Evolutionary conservation across 148 eudicot species (phyloP).

Genomic region (Chenopodium formosanum): DNA sequence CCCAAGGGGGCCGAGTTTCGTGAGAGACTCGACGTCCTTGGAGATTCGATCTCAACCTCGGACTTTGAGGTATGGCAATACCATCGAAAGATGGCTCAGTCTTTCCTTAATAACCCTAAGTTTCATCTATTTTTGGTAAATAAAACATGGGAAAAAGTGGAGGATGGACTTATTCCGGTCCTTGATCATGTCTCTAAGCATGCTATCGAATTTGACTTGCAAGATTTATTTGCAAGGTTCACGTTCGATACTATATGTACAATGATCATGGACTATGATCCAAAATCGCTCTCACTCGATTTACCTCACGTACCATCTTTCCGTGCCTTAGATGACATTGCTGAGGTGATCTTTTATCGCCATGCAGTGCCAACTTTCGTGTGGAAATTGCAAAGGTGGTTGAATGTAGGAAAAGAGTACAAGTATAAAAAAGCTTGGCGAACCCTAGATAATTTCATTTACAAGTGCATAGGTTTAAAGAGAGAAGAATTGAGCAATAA

Average conservation of each 20-base stretch:
- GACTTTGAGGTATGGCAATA: constrained; percentile 43
- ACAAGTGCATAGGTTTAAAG: constrained; percentile 28
- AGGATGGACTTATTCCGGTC: constrained; percentile 38
- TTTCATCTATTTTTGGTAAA: constrained; percentile 38
- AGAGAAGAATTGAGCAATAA: not conserved
- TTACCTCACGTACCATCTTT: constrained; percentile 40
- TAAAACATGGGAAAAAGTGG: constrained; percentile 35
- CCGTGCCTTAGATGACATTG: constrained; percentile 52
- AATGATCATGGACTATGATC: constrained; percentile 49
- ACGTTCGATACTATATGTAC: constrained; percentile 51
- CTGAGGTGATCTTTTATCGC: constrained; percentile 39
- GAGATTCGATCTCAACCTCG: constrained; percentile 55
- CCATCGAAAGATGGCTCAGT: constrained; percentile 39
- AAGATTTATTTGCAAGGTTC: constrained; percentile 57
- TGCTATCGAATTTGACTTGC: constrained; percentile 42
- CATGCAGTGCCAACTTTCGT: constrained; percentile 40
- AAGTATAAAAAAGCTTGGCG: constrained; percentile 38
- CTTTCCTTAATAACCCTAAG: constrained; percentile 27
- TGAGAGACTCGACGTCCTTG: constrained; percentile 49
- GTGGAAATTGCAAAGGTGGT: constrained; percentile 52
- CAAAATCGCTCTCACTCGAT: constrained; percentile 36
- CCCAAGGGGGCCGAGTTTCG: constrained; percentile 47
- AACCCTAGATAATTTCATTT: constrained; percentile 39
- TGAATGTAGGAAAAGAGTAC: constrained; percentile 44
- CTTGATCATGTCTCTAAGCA: constrained; percentile 33